These are phyloP conservation scores for Cairneyella variabilis DNA, from an alignment of 495 filamentous ascomycete species.

Conservation along the genomic window DNA sequence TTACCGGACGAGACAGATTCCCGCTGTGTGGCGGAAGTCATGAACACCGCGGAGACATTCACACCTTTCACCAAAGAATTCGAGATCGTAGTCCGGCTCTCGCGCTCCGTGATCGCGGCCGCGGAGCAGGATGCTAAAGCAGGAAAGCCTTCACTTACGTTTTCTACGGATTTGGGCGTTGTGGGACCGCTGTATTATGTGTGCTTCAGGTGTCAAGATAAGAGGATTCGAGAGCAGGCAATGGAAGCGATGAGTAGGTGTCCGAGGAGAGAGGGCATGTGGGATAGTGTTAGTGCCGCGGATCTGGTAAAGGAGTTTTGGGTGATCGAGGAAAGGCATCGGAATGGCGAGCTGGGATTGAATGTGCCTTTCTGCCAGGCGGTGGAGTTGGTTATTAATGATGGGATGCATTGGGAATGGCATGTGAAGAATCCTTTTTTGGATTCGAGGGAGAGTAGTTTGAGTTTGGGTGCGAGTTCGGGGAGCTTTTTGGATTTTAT, in stretches of 20 bases:
- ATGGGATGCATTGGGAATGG: slow-evolving; percentile 23
- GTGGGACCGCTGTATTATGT: slow-evolving; percentile 36
- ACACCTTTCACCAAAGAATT: slow-evolving; percentile 6
- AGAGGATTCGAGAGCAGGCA: slow-evolving; percentile 34
- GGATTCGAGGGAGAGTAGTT: not conserved
- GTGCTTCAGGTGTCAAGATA: slow-evolving; percentile 36
- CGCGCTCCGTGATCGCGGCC: slow-evolving; percentile 14
- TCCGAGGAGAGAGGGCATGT: slow-evolving; percentile 45
- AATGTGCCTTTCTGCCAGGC: not conserved
- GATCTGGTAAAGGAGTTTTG: slow-evolving; percentile 16
- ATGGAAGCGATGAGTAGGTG: slow-evolving; percentile 32
- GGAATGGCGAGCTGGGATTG: not conserved
- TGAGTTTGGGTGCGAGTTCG: not conserved
- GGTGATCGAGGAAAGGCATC: slow-evolving; percentile 13
- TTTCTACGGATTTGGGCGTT: slow-evolving; percentile 31
- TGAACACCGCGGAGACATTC: slow-evolving; percentile 7
- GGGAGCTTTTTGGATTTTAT: not conserved
- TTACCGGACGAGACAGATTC: not conserved
- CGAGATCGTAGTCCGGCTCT: slow-evolving; percentile 10
- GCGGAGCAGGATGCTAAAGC: slow-evolving; percentile 8
- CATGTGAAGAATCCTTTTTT: slow-evolving; percentile 9
- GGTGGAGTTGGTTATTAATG: slow-evolving; percentile 15
- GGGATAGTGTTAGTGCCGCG: slow-evolving; percentile 26
- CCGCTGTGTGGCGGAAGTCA: slow-evolving; percentile 1
- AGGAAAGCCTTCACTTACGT: slow-evolving; percentile 17